These are phyloP conservation scores for Aspergillus kassunensis DNA, from an alignment of 495 filamentous ascomycete species.

Conservation along the genomic window DNA sequence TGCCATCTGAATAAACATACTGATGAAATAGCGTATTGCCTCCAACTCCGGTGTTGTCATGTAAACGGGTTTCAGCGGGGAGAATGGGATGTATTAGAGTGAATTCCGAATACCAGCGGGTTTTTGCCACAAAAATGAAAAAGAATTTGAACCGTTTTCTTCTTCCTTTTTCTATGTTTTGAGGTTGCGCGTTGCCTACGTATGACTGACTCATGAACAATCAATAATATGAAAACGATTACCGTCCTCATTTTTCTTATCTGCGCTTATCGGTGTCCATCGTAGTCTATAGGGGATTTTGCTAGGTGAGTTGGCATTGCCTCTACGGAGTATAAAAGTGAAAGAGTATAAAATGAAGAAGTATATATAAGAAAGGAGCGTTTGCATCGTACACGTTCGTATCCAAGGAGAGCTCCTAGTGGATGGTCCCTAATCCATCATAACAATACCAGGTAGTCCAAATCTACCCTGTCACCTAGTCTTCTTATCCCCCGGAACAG, in stretches of 20 bases:
- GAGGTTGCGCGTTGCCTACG: not conserved
- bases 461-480: not conserved
- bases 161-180: not conserved
- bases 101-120: conserved; percentile 37
- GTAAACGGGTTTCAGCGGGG: conserved; percentile 55
- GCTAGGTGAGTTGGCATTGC: too few species aligned
- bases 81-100: conserved; percentile 29
- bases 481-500: not conserved
- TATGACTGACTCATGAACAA: not conserved
- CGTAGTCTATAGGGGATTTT: too few species aligned
- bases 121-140: conserved; percentile 20
- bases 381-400: too few species aligned
- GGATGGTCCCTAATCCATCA: too few species aligned
- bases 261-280: too few species aligned
- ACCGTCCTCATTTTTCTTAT: too few species aligned
- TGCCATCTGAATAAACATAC: conserved; percentile 5
- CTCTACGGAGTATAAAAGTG: too few species aligned
- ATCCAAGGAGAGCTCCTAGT: too few species aligned
- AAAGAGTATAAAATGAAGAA: not conserved
- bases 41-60: conserved; percentile 99
- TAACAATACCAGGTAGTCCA: not conserved
- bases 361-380: not conserved
- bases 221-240: too few species aligned
- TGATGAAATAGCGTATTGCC: conserved; percentile 79
- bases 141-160: conserved; percentile 8